Percentiles rank a stretch among this genome's conserved stretches.
These are phyloP conservation scores for Aphanomyces stellatus DNA, from an alignment of 352 stramenopile species.

Conservation along the genomic window DNA sequence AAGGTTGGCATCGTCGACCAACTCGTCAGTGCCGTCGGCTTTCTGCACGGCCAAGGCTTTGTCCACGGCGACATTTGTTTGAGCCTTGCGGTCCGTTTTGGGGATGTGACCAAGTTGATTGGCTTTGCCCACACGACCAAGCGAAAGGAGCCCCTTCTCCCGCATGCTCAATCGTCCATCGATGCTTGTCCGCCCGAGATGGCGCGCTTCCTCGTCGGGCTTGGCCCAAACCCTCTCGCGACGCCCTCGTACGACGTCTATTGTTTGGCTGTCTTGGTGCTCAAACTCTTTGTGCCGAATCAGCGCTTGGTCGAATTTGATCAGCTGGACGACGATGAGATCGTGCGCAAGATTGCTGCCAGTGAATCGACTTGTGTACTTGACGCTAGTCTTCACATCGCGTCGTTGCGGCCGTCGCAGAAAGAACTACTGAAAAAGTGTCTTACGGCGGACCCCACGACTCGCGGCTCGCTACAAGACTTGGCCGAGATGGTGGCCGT, in stretches of 20 bases:
- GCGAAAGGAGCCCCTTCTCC: not conserved
- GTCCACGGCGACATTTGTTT: not conserved
- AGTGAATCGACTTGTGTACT: not conserved
- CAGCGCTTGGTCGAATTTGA: not conserved
- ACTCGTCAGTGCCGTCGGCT: not conserved
- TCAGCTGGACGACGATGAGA: not conserved
- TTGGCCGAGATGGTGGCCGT: not conserved
- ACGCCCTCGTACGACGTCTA: not conserved
- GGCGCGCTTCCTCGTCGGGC: not conserved
- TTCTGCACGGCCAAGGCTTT: not conserved
- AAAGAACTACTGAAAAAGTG: not conserved
- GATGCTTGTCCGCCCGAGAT: not conserved
- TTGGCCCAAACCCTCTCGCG: not conserved
- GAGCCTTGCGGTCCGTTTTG: not conserved
- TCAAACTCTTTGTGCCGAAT: not conserved
- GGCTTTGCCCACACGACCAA: not conserved
- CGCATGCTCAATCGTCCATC: not conserved
- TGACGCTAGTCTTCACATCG: not conserved
- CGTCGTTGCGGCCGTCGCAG: not conserved
- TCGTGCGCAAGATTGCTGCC: not conserved
- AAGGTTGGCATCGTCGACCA: not conserved
- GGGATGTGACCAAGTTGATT: not conserved
- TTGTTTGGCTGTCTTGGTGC: not conserved
- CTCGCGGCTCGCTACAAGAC: not conserved
- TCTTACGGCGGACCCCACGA: not conserved